These are phyloP conservation scores for Colletotrichum sp. DNA, from an alignment of 2,329 filamentous ascomycete species.

Conservation along the genomic window DNA sequence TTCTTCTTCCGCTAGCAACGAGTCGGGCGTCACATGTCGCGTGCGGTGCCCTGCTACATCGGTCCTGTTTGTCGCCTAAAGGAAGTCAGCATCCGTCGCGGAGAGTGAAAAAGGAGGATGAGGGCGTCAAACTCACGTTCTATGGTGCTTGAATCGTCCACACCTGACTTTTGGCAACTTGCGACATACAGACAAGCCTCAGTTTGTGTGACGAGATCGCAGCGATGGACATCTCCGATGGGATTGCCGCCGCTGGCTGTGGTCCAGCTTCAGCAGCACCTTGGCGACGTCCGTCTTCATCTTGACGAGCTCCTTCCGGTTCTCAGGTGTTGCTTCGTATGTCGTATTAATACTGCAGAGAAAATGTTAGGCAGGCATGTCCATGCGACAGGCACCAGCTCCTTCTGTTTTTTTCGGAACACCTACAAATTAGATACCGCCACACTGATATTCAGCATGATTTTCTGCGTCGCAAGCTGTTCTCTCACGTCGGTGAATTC, in stretches of 20 bases:
- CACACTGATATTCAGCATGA: background rate
- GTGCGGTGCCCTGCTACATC: background rate
- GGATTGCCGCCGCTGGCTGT: background rate
- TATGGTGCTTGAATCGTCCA: background rate
- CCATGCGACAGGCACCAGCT: background rate
- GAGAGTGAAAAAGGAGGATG: background rate
- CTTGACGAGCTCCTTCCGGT: background rate
- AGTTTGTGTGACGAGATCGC: background rate
- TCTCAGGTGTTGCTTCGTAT: background rate
- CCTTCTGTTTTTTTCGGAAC: background rate
- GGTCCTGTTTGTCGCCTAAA: background rate
- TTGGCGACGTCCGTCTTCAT: background rate
- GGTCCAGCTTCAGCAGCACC: background rate
- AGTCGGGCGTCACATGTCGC: background rate
- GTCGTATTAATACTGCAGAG: background rate
- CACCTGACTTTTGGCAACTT: background rate
- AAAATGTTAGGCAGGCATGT: background rate
- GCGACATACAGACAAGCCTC: background rate
- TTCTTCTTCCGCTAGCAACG: background rate
- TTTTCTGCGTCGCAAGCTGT: background rate
- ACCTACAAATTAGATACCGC: conserved; percentile 6
- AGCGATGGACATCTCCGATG: background rate
- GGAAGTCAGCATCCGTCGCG: background rate
- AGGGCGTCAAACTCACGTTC: background rate
- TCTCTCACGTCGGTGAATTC: background rate